phyloP scores from a whole-genome alignment of 2,329 filamentous ascomycete genomes.

The Allantophomopsis lycopodina region DNA sequence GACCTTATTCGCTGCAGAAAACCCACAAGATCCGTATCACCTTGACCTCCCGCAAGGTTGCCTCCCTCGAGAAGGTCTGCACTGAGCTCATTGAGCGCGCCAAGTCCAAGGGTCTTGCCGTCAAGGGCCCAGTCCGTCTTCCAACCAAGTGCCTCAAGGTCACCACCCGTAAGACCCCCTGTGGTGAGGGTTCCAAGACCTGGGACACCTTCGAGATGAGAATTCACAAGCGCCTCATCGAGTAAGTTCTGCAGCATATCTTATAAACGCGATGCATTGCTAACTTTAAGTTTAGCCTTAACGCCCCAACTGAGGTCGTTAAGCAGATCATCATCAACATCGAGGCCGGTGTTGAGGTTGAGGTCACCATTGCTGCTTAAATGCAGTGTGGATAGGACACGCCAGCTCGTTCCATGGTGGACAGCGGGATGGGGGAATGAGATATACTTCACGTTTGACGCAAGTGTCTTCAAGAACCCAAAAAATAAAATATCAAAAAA shows the following conservation, averaged over 20 bases:
- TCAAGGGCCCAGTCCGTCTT: slow-evolving; percentile 96
- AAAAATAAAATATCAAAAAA: too few species aligned
- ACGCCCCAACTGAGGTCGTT: slow-evolving; percentile 94
- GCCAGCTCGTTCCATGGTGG: too few species aligned
- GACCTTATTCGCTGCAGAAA: slow-evolving; percentile 39
- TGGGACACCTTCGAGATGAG: slow-evolving; percentile 99
- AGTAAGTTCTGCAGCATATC: slow-evolving; percentile 37
- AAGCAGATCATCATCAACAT: slow-evolving; percentile 97
- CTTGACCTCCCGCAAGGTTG: slow-evolving; percentile 87
- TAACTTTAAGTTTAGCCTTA: slow-evolving; percentile 41
- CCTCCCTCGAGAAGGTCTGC: slow-evolving; percentile 95
- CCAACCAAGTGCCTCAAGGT: slow-evolving; percentile 89
- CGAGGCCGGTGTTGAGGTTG: slow-evolving; percentile 84
- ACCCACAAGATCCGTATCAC: slow-evolving; percentile 98
- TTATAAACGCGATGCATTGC: slow-evolving; percentile 7
- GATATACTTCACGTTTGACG: too few species aligned
- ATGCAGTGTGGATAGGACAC: background rate
- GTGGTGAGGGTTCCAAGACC: slow-evolving; percentile 99
- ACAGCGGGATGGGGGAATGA: too few species aligned
- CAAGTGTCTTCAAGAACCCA: too few species aligned
- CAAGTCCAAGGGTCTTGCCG: slow-evolving; percentile 94
- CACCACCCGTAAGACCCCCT: slow-evolving; percentile 96
- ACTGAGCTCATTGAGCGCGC: slow-evolving; percentile 96
- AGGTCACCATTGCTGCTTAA: slow-evolving; percentile 54
- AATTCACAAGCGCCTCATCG: slow-evolving; percentile 97